Conservation (phyloP, 768 basidiomycete genomes). For the Rhizopogon vinicolor region DNA sequence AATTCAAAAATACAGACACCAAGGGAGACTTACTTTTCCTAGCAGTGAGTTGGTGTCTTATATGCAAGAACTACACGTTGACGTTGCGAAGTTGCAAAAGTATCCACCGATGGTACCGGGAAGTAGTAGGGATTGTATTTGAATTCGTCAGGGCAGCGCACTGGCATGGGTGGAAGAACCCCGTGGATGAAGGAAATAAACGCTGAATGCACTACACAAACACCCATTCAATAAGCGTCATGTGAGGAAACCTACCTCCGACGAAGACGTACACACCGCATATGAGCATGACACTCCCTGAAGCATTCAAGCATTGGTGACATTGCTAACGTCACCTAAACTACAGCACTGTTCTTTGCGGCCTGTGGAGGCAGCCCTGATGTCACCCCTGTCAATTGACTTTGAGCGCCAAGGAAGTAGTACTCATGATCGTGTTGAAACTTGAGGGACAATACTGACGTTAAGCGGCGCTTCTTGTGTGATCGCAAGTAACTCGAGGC, state of each 20-base stretch:
- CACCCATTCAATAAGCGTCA: neutral
- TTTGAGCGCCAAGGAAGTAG: neutral
- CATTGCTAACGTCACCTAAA: no score
- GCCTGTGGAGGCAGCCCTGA: neutral
- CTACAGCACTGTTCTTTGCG: neutral
- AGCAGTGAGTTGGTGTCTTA: neutral
- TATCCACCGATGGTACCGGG: neutral
- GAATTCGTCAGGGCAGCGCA: no score
- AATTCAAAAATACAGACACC: neutral
- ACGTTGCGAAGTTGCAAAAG: neutral
- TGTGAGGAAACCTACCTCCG: neutral
- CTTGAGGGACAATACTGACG: no score
- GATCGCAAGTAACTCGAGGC: neutral
- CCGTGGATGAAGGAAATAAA: neutral
- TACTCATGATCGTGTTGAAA: no score
- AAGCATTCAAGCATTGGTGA: neutral
- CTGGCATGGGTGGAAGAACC: neutral
- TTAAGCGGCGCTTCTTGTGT: neutral
- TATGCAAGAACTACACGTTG: neutral
- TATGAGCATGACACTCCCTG: neutral
- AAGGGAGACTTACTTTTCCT: neutral
- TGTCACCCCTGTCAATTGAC: neutral
- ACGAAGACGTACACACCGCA: no score
- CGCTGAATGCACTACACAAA: neutral
- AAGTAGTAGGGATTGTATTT: neutral